Evolutionary conservation across 1,139 yeast species (phyloP).

Genomic region (Zygotorulaspora mrakii): DNA sequence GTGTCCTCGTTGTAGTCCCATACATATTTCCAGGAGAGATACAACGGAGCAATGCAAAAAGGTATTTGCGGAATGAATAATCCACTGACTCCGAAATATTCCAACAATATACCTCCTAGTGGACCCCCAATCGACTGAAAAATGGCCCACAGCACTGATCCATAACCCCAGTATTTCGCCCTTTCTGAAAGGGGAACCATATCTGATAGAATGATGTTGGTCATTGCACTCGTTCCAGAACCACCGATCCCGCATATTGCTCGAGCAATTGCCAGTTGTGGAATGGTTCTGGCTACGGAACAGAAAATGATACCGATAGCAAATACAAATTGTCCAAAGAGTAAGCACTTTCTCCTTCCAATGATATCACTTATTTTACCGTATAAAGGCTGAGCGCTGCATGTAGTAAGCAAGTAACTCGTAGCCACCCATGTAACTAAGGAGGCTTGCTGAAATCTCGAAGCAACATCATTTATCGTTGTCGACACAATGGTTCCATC

Average conservation of each 20-base stretch:
- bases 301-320: conserved; percentile 28
- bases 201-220: conserved; percentile 17
- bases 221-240: conserved; percentile 17
- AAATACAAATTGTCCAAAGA: conserved; percentile 31
- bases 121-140: conserved; percentile 16
- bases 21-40: conserved; percentile 34
- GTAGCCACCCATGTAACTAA: conserved; percentile 37
- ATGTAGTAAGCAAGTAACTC: conserved; percentile 31
- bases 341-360: conserved; percentile 37
- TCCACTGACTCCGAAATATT: conserved; percentile 51
- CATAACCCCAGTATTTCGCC: conserved; percentile 16
- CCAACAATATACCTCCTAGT: conserved; percentile 13
- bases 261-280: conserved; percentile 13
- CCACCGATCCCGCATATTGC: conserved; percentile 19
- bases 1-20: conserved; percentile 32
- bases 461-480: conserved; percentile 38
- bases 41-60: conserved; percentile 44
- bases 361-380: conserved; percentile 40
- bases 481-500: conserved; percentile 42
- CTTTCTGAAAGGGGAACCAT: conserved; percentile 15
- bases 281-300: conserved; percentile 11
- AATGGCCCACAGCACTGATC: conserved; percentile 15
- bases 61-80: conserved; percentile 58
- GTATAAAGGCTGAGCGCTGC: conserved; percentile 37
- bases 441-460: conserved; percentile 40